Conservation (phyloP, 805 yeast genomes). For the Metahyphopichia silvanorum region DNA sequence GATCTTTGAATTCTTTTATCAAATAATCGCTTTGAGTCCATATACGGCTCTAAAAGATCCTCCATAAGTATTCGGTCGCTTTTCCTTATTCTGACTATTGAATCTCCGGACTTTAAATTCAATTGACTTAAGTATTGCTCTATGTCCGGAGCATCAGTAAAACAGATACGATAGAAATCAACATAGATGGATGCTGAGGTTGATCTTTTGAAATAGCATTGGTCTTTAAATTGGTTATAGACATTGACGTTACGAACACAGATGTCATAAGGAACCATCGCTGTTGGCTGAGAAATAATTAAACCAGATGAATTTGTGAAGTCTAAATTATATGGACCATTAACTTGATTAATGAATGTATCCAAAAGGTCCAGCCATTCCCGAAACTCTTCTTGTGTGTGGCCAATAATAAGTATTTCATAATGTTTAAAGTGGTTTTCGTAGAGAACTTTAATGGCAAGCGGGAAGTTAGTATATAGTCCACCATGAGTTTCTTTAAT, state of each 20-base stretch:
- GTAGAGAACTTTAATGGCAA: slow-evolving; percentile 43
- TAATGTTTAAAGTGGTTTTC: slow-evolving; percentile 39
- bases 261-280: slow-evolving; percentile 16
- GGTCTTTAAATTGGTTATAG: slow-evolving; percentile 2
- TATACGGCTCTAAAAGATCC: too few relatives aligned
- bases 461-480: slow-evolving; percentile 24
- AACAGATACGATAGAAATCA: slow-evolving; percentile 4
- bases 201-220: slow-evolving; percentile 12
- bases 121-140: too few relatives aligned
- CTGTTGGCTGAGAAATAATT: slow-evolving; percentile 9
- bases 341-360: slow-evolving; percentile 18
- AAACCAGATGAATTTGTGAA: slow-evolving; percentile 9
- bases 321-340: slow-evolving; percentile 22
- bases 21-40: too few relatives aligned
- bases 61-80: too few relatives aligned
- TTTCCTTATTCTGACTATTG: too few relatives aligned
- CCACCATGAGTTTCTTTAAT: slow-evolving; percentile 25
- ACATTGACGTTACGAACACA: slow-evolving; percentile 4
- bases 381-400: slow-evolving; percentile 27
- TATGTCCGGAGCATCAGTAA: too few relatives aligned
- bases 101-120: too few relatives aligned
- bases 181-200: slow-evolving; percentile 4
- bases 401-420: slow-evolving; percentile 42
- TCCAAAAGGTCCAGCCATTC: slow-evolving; percentile 38
- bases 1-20: too few relatives aligned